Base-by-base conservation (phyloP, 2,329 filamentous ascomycete species). In the Xylaria hypoxylon region DNA sequence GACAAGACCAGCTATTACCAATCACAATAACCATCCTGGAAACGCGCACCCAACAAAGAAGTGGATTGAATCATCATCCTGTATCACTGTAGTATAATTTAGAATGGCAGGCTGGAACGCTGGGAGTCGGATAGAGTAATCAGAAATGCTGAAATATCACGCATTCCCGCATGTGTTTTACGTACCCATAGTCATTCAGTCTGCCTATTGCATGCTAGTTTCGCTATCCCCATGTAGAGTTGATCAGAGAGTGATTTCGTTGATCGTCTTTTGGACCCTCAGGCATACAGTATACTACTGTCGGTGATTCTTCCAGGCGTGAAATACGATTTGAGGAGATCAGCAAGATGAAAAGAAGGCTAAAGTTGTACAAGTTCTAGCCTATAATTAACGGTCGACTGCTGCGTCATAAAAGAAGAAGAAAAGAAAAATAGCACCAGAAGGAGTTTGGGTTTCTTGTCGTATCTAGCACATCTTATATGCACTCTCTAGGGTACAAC, bases 11-110 rank as follows among this genome's bases (percentile, higher is more conserved):
- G 48, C 28, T 38, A 19, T 48, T 24, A 22, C 33, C 50, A 28
- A 63, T 47, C 42, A 17, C 53, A 61, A 59, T 38, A 28, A 48
- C 28, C 17, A 57, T 19, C 38, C 63, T 55, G 31, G 57, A 68
- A 55, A 70, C 50, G 65, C 33, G 38, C 35, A 48, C 17, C 38
- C 51, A 60, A 55, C 38, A 45, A 48, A 50, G 35, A 55, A 53
- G 58, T 42, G 50, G 40, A 50, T 55, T 35, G 15, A 58, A 38
- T 33, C 42, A 38, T 33, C 42, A 62, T 59, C 64, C 60, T 64
- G 52, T 68, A 70, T 62, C 33, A 63, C 47, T 70, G 66, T 71
- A 71, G 68, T 65, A 70, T 71, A 67, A 67, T 70, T 62, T 70
- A 67, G 63, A 70, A 67, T 63, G 66, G 67, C 50, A 57, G 68